phyloP scores from a whole-genome alignment of 495 filamentous ascomycete species.

The Alectoria sarmentosa region DNA sequence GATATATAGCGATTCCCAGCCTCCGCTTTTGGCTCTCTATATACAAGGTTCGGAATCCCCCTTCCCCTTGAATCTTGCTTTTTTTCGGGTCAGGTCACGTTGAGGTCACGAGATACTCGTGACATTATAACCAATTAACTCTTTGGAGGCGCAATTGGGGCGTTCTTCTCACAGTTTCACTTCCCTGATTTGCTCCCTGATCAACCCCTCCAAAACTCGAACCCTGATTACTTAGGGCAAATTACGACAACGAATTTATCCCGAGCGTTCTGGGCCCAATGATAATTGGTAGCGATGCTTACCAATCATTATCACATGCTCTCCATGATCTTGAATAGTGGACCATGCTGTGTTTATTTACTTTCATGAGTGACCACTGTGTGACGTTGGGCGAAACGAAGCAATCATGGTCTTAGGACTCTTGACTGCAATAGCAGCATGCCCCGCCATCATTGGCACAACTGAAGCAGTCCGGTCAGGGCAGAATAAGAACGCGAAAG shows the following conservation, averaged over 20 bases:
- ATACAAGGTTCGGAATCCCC: background rate
- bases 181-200: background rate
- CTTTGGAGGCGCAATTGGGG: background rate
- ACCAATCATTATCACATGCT: background rate
- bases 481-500: conserved; percentile 38
- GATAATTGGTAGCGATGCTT: background rate
- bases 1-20: conserved; percentile 3
- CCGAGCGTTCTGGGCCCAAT: background rate
- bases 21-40: background rate
- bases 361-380: background rate
- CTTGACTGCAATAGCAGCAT: conserved; percentile 43
- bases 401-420: conserved; percentile 28
- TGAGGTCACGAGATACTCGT: background rate
- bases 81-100: no score
- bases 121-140: background rate
- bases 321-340: background rate
- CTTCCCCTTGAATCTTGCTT: background rate
- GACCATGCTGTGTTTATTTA: background rate
- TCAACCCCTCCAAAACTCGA: background rate
- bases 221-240: background rate
- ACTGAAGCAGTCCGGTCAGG: conserved; percentile 45
- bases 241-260: background rate
- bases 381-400: background rate
- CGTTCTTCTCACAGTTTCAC: background rate
- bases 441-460: conserved; percentile 44